Percentiles rank a stretch among this genome's conserved stretches.
Conservation (phyloP, 306 rosid species). For the Urtica urens region DNA sequence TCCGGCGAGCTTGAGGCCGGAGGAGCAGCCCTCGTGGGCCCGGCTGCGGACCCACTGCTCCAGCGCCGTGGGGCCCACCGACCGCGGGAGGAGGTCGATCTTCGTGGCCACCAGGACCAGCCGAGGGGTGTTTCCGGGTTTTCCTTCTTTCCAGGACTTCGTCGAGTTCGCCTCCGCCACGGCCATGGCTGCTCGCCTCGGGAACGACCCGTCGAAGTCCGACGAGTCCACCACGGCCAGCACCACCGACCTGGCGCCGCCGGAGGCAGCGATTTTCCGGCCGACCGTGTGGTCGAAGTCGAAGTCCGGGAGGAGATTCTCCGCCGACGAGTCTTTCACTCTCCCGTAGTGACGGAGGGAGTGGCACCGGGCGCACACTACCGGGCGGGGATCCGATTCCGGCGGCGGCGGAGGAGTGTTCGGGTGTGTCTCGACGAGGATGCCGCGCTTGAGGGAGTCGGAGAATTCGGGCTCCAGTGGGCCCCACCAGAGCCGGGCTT, state of each 20-base stretch:
- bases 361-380: conserved; percentile 84
- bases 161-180: conserved; percentile 57
- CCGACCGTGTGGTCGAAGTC: conserved; percentile 84
- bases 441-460: conserved; percentile 52
- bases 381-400: conserved; percentile 30
- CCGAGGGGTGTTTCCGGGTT: conserved; percentile 79
- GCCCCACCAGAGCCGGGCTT: conserved; percentile 40
- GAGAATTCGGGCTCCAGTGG: conserved; percentile 60
- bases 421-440: conserved; percentile 40
- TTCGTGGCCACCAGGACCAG: conserved; percentile 77
- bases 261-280: conserved; percentile 46
- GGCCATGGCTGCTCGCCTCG: conserved; percentile 57
- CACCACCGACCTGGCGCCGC: conserved; percentile 64
- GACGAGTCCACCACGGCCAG: conserved; percentile 73
- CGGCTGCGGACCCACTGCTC: conserved; percentile 91
- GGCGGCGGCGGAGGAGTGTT: neutral
- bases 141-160: conserved; percentile 79
- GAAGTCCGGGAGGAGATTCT: conserved; percentile 79
- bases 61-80: conserved; percentile 59
- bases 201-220: conserved; percentile 90
- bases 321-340: conserved; percentile 77
- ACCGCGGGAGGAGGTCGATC: conserved; percentile 61
- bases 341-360: conserved; percentile 81
- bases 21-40: conserved; percentile 77
- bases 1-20: conserved; percentile 71